Conservation (phyloP, 2,329 filamentous ascomycete genomes). For the Fusarium nygamai region DNA sequence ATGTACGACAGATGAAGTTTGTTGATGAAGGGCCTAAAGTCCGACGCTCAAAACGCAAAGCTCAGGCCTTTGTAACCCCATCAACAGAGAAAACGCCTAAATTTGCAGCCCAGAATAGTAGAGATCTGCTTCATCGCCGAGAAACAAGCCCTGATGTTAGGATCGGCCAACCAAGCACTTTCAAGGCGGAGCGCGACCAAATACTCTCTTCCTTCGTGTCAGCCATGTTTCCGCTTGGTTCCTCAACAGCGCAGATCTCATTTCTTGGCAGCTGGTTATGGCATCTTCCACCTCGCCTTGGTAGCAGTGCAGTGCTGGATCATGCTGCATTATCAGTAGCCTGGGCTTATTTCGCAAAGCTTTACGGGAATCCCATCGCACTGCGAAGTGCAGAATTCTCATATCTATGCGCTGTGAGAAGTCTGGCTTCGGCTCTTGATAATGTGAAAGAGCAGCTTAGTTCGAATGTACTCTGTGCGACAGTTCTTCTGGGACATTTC, state of each 20-base stretch:
- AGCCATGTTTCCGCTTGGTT: not conserved
- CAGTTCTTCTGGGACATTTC: not conserved
- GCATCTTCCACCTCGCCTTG: not conserved
- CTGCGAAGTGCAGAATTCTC: not conserved
- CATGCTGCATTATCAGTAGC: not conserved
- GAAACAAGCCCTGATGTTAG: fast-evolving
- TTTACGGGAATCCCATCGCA: not conserved
- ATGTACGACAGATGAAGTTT: not conserved
- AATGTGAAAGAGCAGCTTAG: not conserved
- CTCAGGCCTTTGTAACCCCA: fast-evolving
- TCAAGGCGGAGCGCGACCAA: not conserved
- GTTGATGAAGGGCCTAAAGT: not conserved
- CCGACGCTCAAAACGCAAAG: not conserved
- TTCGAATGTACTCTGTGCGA: not conserved
- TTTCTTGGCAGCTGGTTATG: not conserved
- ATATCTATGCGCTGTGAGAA: not conserved
- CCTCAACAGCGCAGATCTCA: fast-evolving
- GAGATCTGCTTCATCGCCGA: fast-evolving
- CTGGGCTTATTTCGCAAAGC: not conserved
- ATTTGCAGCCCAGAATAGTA: fast-evolving
- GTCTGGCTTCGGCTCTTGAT: not conserved
- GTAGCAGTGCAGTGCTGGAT: not conserved
- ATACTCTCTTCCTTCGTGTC: not conserved
- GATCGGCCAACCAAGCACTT: fast-evolving
- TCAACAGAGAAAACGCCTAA: fast-evolving